Evolutionary conservation across 192 early-diverging fungal species (phyloP).

Genomic region (Umbelopsis sp.): DNA sequence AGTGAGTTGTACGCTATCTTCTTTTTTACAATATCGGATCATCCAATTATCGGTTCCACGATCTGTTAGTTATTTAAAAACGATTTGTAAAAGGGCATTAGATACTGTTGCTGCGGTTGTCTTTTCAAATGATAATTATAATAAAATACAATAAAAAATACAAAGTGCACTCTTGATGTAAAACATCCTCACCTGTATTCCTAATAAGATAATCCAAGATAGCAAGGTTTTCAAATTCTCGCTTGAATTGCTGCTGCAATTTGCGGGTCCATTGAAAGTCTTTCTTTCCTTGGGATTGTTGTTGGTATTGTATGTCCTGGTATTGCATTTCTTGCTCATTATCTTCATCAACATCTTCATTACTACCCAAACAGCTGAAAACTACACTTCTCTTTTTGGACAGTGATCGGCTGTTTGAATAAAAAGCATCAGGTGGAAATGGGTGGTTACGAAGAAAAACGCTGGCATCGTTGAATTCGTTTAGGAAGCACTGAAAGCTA

Average conservation of each 20-base stretch:
- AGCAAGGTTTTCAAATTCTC: conserved; percentile 79
- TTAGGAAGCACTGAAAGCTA: conserved; percentile 83
- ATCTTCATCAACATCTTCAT: not conserved
- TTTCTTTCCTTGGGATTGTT: conserved; percentile 20
- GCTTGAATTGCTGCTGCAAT: conserved; percentile 55
- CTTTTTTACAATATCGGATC: conserved; percentile 65
- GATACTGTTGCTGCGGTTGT: not conserved
- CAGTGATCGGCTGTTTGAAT: not conserved
- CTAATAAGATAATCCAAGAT: conserved; percentile 90
- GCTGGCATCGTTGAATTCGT: conserved; percentile 81
- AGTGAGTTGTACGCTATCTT: conserved; percentile 32
- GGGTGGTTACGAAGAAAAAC: conserved; percentile 76
- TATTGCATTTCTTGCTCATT: not conserved
- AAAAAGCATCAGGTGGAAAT: conserved; percentile 32
- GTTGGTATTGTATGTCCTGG: conserved; percentile 15
- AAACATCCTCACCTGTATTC: conserved; percentile 70
- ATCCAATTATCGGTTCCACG: conserved; percentile 84
- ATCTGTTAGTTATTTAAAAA: conserved; percentile 33
- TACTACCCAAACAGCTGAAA: conserved; percentile 20
- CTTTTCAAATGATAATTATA: too few species aligned
- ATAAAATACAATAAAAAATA: not conserved
- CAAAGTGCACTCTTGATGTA: conserved; percentile 28
- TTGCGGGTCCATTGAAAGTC: conserved; percentile 49
- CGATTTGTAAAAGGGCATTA: not conserved
- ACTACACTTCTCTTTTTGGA: conserved; percentile 13